These are phyloP conservation scores for Pichia nakasei DNA, from an alignment of 805 yeast genomes.

Conservation along the genomic window DNA sequence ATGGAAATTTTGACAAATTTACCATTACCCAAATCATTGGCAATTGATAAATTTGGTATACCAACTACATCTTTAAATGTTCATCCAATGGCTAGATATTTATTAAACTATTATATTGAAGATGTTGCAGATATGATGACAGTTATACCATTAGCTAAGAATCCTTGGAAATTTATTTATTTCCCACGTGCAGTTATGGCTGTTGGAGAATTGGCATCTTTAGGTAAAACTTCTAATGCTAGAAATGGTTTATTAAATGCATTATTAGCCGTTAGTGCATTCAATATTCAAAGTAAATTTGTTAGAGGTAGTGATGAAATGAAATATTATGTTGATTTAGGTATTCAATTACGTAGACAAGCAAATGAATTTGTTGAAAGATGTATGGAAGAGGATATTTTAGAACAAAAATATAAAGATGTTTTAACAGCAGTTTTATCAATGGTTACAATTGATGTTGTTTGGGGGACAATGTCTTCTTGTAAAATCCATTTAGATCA, in stretches of 20 bases:
- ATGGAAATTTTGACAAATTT: constrained; percentile 40
- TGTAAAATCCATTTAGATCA: constrained; percentile 67
- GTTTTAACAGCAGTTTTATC: constrained; percentile 74
- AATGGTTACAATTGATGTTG: constrained; percentile 82
- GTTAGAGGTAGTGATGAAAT: constrained; percentile 57
- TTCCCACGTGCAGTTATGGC: constrained; percentile 78
- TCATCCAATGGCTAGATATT: constrained; percentile 61
- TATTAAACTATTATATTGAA: constrained; percentile 62
- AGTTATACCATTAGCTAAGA: constrained; percentile 56
- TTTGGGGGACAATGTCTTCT: constrained; percentile 86
- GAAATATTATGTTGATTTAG: constrained; percentile 63
- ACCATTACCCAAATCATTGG: constrained; percentile 37
- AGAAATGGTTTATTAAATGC: constrained; percentile 74
- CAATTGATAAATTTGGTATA: constrained; percentile 31
- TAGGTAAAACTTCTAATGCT: constrained; percentile 68
- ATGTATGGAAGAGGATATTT: constrained; percentile 44
- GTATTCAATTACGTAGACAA: constrained; percentile 65
- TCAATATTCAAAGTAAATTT: constrained; percentile 67
- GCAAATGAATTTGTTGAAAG: constrained; percentile 60
- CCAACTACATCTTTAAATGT: constrained; percentile 57
- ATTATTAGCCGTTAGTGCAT: constrained; percentile 71
- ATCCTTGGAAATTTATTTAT: constrained; percentile 85
- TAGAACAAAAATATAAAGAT: constrained; percentile 68
- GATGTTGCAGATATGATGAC: constrained; percentile 72
- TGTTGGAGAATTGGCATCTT: constrained; percentile 67